A percentile compares a stretch with the other conserved stretches of the same genome.
These are phyloP conservation scores for Ganoderma leucocontextum DNA, from an alignment of 1,284 basidiomycete species.

Conservation along the genomic window DNA sequence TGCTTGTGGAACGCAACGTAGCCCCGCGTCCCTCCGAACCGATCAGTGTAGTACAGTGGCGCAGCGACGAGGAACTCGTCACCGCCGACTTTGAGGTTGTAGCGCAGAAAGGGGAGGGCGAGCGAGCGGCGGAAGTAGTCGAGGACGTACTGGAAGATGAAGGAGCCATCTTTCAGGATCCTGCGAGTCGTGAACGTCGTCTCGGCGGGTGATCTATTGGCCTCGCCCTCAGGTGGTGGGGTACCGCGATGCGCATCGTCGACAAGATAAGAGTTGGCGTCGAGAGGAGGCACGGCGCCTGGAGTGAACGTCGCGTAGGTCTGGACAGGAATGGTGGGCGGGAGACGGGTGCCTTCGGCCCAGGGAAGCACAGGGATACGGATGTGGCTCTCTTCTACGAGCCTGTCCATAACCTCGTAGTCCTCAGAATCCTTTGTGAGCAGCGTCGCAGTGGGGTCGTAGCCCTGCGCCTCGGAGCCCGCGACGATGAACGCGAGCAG, in stretches of 20 bases:
- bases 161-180: neutral
- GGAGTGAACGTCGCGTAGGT: too few species aligned
- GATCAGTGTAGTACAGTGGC: slow-evolving; percentile 3
- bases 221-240: too few species aligned
- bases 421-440: neutral
- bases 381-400: neutral
- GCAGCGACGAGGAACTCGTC: slow-evolving; percentile 14
- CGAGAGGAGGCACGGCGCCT: neutral
- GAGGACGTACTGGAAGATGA: slow-evolving; percentile 7
- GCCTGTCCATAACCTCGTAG: neutral
- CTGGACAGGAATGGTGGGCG: too few species aligned
- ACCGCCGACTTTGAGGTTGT: neutral
- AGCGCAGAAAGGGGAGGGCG: neutral
- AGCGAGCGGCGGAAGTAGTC: slow-evolving; percentile 8
- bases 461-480: slow-evolving; percentile 7
- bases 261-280: neutral
- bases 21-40: slow-evolving; percentile 14
- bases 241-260: neutral
- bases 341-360: neutral
- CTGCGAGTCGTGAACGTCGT: neutral
- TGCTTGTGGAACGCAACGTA: slow-evolving; percentile 10
- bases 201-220: neutral
- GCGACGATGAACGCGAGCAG: neutral
- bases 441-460: slow-evolving; percentile 4
- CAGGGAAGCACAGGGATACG: neutral